Evolutionary conservation across 495 filamentous ascomycete species (phyloP), one percentile per base, ranked within the genome.

Genomic region (Lepidopterella palustris): DNA sequence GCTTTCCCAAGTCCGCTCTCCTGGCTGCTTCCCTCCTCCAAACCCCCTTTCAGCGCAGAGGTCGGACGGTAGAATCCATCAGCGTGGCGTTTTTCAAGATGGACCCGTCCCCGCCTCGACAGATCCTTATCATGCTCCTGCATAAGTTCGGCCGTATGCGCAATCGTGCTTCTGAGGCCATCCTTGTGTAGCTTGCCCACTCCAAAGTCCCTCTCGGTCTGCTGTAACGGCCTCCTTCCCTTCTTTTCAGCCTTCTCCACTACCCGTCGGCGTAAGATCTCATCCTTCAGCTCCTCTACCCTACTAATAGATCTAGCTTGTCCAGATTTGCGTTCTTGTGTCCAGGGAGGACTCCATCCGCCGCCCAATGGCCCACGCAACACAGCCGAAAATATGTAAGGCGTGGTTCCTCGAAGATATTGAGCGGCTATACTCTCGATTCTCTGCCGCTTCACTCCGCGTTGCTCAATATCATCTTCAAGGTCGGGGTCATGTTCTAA

Each of bases 321-420:
- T 21, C 23, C 35, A 29, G 24, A 25, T 31, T 23, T 27, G 20
- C 2, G 8, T 10, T 51, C 39, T 21, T 45, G 31, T 31, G 23
- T 27, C 66, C 66, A 69, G 21, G 66, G 66, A 28, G 66, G 66
- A n/a, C 58, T 49, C 63, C 63, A 69, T 10, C 40, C 31, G 11
- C 54, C 49, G 35, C 59, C 47, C 24, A 69, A 66, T 10, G 66
- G 66, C 3, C 66, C 63, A 21, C 32, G 27, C 39, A 69, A 45
- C 15, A 29, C 4, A 1, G 66, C 57, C 20, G 66, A 61, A n/a
- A 60, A 48, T 0, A 69, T 57, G 8, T 55, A 10, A 9, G 61
- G 66, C 11, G 40, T 20, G n/a, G 23, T 57, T 10, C 60, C 63
- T 10, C 45, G 24, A 1, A 66, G 53, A 35, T 62, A 69, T 26